phyloP scores from a whole-genome alignment of 345 rosid species.

The Citrus medica region DNA sequence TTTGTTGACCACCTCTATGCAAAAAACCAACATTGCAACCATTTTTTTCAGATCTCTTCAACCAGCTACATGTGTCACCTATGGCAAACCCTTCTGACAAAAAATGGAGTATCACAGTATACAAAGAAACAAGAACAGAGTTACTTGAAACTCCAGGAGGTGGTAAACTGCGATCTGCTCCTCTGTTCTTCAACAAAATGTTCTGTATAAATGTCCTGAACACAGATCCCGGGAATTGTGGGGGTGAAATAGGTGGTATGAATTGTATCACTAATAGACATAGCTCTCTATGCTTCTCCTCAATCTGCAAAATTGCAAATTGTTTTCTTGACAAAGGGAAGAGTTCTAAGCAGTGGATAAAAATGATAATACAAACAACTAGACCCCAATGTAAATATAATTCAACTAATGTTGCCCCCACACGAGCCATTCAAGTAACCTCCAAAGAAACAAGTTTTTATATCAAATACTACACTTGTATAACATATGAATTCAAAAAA shows the following conservation, averaged over 20 bases:
- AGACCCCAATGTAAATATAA: neutral
- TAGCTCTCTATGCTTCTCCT: slow-evolving; percentile 90
- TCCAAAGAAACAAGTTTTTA: neutral
- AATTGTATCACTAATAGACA: slow-evolving; percentile 91
- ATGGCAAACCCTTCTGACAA: slow-evolving; percentile 81
- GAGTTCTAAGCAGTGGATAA: neutral
- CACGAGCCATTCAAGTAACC: neutral
- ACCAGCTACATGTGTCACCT: slow-evolving; percentile 50
- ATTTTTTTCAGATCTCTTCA: slow-evolving; percentile 44
- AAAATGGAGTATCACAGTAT: slow-evolving; percentile 82
- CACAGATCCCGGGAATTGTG: slow-evolving; percentile 88
- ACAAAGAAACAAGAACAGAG: slow-evolving; percentile 86
- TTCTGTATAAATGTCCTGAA: slow-evolving; percentile 86
- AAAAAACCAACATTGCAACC: slow-evolving; percentile 65
- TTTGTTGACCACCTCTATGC: slow-evolving; percentile 91
- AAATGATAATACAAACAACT: neutral
- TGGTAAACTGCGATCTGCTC: slow-evolving; percentile 74
- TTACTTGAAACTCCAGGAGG: slow-evolving; percentile 82
- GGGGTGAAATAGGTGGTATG: slow-evolving; percentile 65
- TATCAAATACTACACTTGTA: neutral
- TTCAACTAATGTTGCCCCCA: neutral
- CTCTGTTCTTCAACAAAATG: slow-evolving; percentile 79
- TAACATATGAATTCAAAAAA: neutral
- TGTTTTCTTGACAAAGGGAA: neutral
- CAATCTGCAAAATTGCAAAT: slow-evolving; percentile 51